Conservation (phyloP, 805 yeast genomes). For the Saccharomycopsis selenospora region DNA sequence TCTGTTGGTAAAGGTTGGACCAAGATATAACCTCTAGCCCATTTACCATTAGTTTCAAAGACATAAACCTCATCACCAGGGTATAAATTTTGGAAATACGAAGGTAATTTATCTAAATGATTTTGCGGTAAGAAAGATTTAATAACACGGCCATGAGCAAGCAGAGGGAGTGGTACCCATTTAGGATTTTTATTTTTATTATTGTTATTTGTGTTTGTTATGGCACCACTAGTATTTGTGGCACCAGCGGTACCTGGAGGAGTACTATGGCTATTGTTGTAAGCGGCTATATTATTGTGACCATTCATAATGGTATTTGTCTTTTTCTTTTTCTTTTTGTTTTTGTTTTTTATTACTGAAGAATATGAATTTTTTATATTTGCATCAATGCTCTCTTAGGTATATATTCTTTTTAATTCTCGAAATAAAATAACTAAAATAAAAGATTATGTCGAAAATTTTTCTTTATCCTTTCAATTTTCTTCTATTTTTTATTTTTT, state of each 20-base stretch:
- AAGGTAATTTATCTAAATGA: slow-evolving; percentile 27
- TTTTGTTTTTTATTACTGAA: too few species aligned
- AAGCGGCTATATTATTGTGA: too few species aligned
- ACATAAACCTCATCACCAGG: slow-evolving; percentile 75
- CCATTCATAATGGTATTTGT: too few species aligned
- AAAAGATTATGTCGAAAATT: too few species aligned
- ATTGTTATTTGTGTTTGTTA: slow-evolving; percentile 26
- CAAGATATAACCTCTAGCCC: slow-evolving; percentile 77
- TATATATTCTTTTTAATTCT: too few species aligned
- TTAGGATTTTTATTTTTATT: slow-evolving; percentile 14
- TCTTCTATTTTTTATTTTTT: too few species aligned
- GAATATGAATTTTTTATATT: too few species aligned
- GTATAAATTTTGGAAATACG: slow-evolving; percentile 45
- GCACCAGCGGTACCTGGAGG: slow-evolving; percentile 30
- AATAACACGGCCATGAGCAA: slow-evolving; percentile 38
- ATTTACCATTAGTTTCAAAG: slow-evolving; percentile 55
- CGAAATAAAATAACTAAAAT: too few species aligned
- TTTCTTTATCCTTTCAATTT: too few species aligned
- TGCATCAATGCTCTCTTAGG: too few species aligned
- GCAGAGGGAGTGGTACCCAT: slow-evolving; percentile 45
- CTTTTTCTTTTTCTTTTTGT: too few species aligned
- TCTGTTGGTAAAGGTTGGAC: slow-evolving; percentile 66
- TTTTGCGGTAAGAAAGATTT: slow-evolving; percentile 42
- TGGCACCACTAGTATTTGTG: slow-evolving; percentile 29
- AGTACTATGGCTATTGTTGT: slow-evolving; percentile 28